These are phyloP conservation scores for Psilocybe tampanensis DNA, from an alignment of 768 basidiomycete species.

Conservation along the genomic window DNA sequence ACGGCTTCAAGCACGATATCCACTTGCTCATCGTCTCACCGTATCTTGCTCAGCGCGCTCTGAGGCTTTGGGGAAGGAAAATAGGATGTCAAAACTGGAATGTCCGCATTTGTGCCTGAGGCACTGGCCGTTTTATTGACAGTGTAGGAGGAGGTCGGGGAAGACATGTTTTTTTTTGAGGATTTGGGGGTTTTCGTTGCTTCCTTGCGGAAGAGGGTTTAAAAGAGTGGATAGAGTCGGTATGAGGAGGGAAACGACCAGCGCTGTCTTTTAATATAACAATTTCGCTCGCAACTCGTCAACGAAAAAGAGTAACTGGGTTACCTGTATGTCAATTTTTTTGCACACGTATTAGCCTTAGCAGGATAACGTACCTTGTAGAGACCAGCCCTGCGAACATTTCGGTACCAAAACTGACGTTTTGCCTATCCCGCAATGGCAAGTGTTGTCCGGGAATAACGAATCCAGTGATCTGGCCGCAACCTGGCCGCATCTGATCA, in stretches of 20 bases:
- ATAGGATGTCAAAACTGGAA: constrained; percentile 18
- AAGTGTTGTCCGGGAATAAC: constrained; percentile 3
- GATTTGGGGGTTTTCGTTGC: constrained; percentile 1
- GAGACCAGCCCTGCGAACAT: constrained; percentile 15
- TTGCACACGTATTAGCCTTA: constrained; percentile 11
- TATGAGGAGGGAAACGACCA: constrained; percentile 17
- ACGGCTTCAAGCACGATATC: not conserved
- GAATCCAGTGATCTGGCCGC: not conserved
- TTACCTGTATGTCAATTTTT: constrained; percentile 8
- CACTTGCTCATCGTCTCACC: constrained; percentile 12
- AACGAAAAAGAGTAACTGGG: constrained; percentile 9
- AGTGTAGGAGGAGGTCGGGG: constrained; percentile 13
- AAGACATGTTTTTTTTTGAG: constrained; percentile 14
- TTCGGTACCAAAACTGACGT: constrained; percentile 2
- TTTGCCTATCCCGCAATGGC: constrained; percentile 2
- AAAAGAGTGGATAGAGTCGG: constrained; percentile 19
- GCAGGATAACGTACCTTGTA: constrained; percentile 14
- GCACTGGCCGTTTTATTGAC: constrained; percentile 8
- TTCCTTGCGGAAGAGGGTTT: not conserved
- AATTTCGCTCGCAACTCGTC: constrained; percentile 8
- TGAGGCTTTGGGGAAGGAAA: constrained; percentile 15
- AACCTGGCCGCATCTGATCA: not conserved
- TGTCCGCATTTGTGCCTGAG: constrained; percentile 1
- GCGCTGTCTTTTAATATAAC: constrained; percentile 16
- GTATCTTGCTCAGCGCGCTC: constrained; percentile 14